phyloP scores from a whole-genome alignment of 345 rosid species.

The Cardamine resedifolia region DNA sequence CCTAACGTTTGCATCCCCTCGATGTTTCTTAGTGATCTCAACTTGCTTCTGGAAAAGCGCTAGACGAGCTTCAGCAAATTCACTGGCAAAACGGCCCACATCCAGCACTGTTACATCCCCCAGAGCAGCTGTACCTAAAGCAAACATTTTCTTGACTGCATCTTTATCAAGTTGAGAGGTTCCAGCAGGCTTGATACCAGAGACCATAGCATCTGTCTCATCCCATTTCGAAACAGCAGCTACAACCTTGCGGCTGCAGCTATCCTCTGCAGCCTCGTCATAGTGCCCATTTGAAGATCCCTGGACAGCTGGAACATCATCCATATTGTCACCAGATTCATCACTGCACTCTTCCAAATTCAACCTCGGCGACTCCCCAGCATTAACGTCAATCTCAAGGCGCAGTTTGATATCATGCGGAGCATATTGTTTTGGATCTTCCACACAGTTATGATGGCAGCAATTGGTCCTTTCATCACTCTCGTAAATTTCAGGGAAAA shows the following conservation, averaged over 20 bases:
- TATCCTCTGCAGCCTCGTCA: constrained; percentile 47
- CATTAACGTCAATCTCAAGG: constrained; percentile 76
- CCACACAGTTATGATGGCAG: constrained; percentile 42
- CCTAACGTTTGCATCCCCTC: constrained; percentile 79
- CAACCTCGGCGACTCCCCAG: constrained; percentile 46
- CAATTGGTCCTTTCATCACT: constrained; percentile 39
- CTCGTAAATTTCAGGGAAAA: constrained; percentile 74
- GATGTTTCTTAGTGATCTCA: constrained; percentile 58
- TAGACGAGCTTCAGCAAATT: constrained; percentile 46
- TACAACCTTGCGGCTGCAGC: constrained; percentile 38
- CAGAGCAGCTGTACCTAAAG: constrained; percentile 46
- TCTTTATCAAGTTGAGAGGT: constrained; percentile 46
- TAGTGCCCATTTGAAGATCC: not conserved
- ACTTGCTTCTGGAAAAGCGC: constrained; percentile 79
- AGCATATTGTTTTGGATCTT: constrained; percentile 36
- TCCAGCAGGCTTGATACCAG: constrained; percentile 28
- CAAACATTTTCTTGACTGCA: constrained; percentile 52
- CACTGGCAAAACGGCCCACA: constrained; percentile 47
- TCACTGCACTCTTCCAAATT: constrained; percentile 66
- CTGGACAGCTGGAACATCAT: constrained; percentile 35
- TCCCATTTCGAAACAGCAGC: constrained; percentile 42
- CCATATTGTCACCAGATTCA: constrained; percentile 55
- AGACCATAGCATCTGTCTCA: constrained; percentile 37
- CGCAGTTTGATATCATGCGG: constrained; percentile 75
- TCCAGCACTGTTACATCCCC: constrained; percentile 52